Percentiles rank a stretch among this genome's conserved stretches.
Evolutionary conservation across 495 filamentous ascomycete species (phyloP).

Genomic region (Xylaria nigripes): DNA sequence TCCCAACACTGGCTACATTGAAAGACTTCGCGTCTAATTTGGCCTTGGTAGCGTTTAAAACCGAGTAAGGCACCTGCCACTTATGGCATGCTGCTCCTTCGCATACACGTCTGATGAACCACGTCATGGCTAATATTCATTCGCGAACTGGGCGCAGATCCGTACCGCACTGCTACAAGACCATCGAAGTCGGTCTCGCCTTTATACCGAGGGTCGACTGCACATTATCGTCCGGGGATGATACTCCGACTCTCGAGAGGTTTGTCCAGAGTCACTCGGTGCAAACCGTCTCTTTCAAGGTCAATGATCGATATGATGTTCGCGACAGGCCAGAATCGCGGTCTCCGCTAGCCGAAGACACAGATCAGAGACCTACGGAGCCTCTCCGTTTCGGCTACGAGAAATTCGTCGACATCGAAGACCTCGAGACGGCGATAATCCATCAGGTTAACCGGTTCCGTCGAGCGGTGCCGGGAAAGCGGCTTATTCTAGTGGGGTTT

Average conservation of each 20-base stretch:
- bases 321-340: background rate
- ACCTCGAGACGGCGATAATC: background rate
- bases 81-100: background rate
- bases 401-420: background rate
- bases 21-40: background rate
- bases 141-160: background rate
- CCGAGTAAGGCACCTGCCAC: background rate
- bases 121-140: too few species aligned
- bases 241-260: background rate
- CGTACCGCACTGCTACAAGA: too few species aligned
- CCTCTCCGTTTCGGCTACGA: background rate
- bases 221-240: background rate
- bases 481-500: constrained; percentile 1
- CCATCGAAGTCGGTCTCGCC: background rate
- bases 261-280: background rate
- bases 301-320: background rate
- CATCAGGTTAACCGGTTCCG: background rate
- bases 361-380: background rate
- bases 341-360: background rate
- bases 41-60: constrained; percentile 4
- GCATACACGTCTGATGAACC: too few species aligned
- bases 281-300: background rate
- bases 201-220: constrained; percentile 3
- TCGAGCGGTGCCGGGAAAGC: background rate
- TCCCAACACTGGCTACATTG: background rate